Percentiles rank a stretch among this genome's conserved stretches.
These are phyloP conservation scores for Trichoderma sp. DNA, from an alignment of 2,329 filamentous ascomycete species.

Conservation along the genomic window DNA sequence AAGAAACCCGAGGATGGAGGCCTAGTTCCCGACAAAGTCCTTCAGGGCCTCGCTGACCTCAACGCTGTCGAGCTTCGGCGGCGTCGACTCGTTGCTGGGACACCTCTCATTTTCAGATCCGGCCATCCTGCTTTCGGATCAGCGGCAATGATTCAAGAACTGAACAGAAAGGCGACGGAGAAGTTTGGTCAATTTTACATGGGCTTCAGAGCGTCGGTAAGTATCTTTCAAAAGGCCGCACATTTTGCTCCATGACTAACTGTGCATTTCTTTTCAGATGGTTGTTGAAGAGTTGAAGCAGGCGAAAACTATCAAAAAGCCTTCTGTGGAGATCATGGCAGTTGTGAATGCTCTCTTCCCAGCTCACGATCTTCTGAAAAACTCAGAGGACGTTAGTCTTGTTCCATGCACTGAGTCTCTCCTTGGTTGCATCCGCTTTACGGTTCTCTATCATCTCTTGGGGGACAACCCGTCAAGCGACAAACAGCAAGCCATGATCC, in stretches of 20 bases:
- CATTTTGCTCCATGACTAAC: background rate
- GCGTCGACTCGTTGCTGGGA: constrained; percentile 27
- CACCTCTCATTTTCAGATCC: constrained; percentile 22
- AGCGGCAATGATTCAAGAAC: constrained; percentile 28
- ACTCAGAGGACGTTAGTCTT: constrained; percentile 27
- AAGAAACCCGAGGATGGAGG: constrained; percentile 28
- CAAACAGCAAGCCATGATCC: constrained; percentile 26
- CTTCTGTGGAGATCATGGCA: constrained; percentile 31
- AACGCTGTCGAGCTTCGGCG: constrained; percentile 35
- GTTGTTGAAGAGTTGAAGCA: constrained; percentile 7
- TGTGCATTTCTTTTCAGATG: background rate
- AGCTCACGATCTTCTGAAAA: constrained; percentile 24
- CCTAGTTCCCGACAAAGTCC: constrained; percentile 26
- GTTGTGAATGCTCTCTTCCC: constrained; percentile 38
- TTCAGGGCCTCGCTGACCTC: constrained; percentile 33
- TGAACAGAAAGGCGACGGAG: constrained; percentile 29
- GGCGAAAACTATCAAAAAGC: constrained; percentile 15
- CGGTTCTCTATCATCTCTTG: constrained; percentile 36
- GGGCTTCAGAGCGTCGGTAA: constrained; percentile 35
- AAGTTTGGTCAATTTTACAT: constrained; percentile 33
- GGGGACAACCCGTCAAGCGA: constrained; percentile 23
- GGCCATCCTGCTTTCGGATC: constrained; percentile 19
- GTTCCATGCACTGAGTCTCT: constrained; percentile 32
- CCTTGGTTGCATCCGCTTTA: constrained; percentile 36
- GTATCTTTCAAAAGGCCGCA: constrained; percentile 1